These are phyloP conservation scores for Monosporascus sp. DNA, from an alignment of 2,329 filamentous ascomycete genomes.

Conservation along the genomic window DNA sequence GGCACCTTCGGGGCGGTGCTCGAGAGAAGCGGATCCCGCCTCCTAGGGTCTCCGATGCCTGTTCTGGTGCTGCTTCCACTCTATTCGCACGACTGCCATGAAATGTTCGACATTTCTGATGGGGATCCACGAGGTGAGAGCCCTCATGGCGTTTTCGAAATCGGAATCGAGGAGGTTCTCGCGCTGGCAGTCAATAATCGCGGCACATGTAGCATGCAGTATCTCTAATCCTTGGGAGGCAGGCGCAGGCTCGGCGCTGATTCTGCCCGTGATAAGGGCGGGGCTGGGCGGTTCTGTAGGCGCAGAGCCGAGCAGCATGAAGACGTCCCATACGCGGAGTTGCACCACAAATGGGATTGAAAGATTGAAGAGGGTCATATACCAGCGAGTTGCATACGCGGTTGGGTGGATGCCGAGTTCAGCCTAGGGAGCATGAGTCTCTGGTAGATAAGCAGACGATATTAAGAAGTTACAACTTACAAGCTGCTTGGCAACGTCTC, in stretches of 20 bases:
- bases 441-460: background rate
- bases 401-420: constrained; percentile 79
- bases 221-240: constrained; percentile 70
- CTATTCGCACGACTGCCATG: constrained; percentile 82
- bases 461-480: constrained; percentile 45
- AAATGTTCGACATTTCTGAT: constrained; percentile 90
- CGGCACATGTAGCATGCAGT: constrained; percentile 82
- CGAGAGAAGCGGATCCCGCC: constrained; percentile 8
- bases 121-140: constrained; percentile 87
- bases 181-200: constrained; percentile 82
- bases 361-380: constrained; percentile 94
- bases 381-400: constrained; percentile 96
- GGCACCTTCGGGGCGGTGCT: background rate
- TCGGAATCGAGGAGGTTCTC: constrained; percentile 88
- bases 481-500: constrained; percentile 74
- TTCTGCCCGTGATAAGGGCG: constrained; percentile 11
- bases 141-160: constrained; percentile 98
- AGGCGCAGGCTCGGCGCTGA: constrained; percentile 21
- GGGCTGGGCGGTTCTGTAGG: constrained; percentile 34
- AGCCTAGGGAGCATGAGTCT: constrained; percentile 39
- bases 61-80: constrained; percentile 66
- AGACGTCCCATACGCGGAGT: constrained; percentile 94
- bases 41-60: constrained; percentile 35
- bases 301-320: constrained; percentile 83
- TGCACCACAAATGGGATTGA: constrained; percentile 92